Conservation (phyloP, 805 yeast genomes). For the Candida broadrunensis region DNA sequence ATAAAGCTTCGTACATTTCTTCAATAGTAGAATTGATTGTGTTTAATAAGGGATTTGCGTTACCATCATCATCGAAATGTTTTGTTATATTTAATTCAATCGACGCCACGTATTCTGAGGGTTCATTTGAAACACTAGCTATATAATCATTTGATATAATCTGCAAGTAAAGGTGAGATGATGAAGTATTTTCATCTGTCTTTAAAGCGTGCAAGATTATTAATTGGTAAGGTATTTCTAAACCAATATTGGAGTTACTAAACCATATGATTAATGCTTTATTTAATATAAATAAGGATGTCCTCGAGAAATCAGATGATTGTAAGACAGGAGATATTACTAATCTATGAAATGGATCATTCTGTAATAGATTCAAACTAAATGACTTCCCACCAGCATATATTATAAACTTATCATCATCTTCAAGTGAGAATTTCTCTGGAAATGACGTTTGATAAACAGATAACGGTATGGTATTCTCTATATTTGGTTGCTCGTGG, state of each 20-base stretch:
- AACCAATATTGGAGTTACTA: slow-evolving; percentile 15
- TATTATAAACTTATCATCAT: slow-evolving; percentile 40
- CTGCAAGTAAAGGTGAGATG: slow-evolving; percentile 26
- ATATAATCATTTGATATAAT: slow-evolving; percentile 19
- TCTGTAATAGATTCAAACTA: slow-evolving; percentile 2
- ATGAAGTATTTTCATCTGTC: slow-evolving; percentile 3
- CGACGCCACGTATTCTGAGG: slow-evolving; percentile 1
- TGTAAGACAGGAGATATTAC: slow-evolving; percentile 5
- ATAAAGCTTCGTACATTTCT: slow-evolving; percentile 29
- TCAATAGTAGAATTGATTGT: slow-evolving; percentile 5
- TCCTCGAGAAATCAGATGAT: slow-evolving; percentile 7
- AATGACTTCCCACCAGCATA: slow-evolving; percentile 32
- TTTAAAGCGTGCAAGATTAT: slow-evolving; percentile 33
- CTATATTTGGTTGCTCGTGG: slow-evolving; percentile 33
- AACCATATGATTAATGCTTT: slow-evolving; percentile 32
- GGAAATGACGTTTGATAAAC: slow-evolving; percentile 37
- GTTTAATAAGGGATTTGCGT: slow-evolving; percentile 9
- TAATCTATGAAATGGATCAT: background rate
- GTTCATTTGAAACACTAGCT: background rate
- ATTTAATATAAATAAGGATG: slow-evolving; percentile 32
- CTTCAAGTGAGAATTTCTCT: slow-evolving; percentile 29
- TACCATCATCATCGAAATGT: background rate
- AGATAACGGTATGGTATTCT: slow-evolving; percentile 35
- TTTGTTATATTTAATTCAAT: slow-evolving; percentile 6
- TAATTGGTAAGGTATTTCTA: slow-evolving; percentile 33